A percentile compares a stretch with the other conserved stretches of the same genome.
phyloP scores from a whole-genome alignment of 2,329 filamentous ascomycete species.

The Magnaporthiopsis poae region DNA sequence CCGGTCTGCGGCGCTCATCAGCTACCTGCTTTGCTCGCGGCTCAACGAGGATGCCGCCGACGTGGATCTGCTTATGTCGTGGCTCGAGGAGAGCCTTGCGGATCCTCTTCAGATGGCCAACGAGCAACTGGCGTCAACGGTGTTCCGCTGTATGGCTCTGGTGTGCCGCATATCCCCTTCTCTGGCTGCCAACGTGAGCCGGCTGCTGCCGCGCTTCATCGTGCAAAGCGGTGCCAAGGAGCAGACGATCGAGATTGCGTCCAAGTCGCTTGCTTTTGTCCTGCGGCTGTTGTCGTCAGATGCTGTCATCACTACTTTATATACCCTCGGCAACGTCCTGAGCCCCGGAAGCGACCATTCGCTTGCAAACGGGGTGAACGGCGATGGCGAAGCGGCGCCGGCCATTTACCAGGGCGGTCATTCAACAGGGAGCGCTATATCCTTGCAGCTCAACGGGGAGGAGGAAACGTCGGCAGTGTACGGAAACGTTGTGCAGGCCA shows the following conservation, averaged over 20 bases:
- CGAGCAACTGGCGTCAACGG: slow-evolving; percentile 62
- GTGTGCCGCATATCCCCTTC: slow-evolving; percentile 65
- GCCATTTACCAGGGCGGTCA: slow-evolving; percentile 45
- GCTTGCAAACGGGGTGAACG: slow-evolving; percentile 43
- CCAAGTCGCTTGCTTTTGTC: slow-evolving; percentile 73
- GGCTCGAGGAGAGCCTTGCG: slow-evolving; percentile 73
- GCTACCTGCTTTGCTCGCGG: slow-evolving; percentile 75
- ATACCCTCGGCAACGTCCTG: slow-evolving; percentile 90
- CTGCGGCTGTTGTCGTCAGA: slow-evolving; percentile 79
- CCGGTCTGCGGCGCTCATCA: slow-evolving; percentile 71
- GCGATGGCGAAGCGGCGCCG: slow-evolving; percentile 28
- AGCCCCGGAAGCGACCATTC: slow-evolving; percentile 57
- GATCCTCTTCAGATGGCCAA: slow-evolving; percentile 78
- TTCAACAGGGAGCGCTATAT: slow-evolving; percentile 67
- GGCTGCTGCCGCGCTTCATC: slow-evolving; percentile 74
- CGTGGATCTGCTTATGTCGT: slow-evolving; percentile 65
- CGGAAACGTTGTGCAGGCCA: slow-evolving; percentile 84
- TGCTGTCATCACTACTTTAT: slow-evolving; percentile 86
- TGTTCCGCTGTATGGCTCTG: slow-evolving; percentile 72
- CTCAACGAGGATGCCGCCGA: slow-evolving; percentile 76
- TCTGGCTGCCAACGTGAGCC: slow-evolving; percentile 65
- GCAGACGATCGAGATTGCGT: slow-evolving; percentile 63
- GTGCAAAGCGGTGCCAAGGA: slow-evolving; percentile 69
- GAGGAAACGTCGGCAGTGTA: slow-evolving; percentile 72
- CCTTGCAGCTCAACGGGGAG: slow-evolving; percentile 62